Base-by-base conservation (phyloP, 225 moss, liverwort and hornwort species). In the Asterella californica region DNA sequence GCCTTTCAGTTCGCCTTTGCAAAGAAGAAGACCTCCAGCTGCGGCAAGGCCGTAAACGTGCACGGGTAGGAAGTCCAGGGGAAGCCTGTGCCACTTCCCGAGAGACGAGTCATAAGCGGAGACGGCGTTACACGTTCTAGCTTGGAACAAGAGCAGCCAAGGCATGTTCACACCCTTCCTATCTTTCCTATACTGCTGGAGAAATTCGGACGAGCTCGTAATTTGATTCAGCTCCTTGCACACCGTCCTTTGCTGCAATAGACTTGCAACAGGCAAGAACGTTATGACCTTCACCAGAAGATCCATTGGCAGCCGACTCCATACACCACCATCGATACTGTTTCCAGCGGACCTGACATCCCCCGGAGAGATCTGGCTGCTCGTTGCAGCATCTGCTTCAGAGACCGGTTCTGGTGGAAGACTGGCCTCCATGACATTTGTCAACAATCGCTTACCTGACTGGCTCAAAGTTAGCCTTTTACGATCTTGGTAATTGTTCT, bases 121-220 rank as follows among this genome's bases (percentile, higher is more conserved):
- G 17, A 77, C 71, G n/a, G 36, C 72, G 27, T 81, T 68, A 30
- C 76, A 81, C 6, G 77, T 29, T 32, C 53, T 73, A 21, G 72
- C 66, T 63, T 72, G 77, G 49, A 81, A 78, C 81, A 85, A 72
- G 10, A 85, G 77, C 72, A 85, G 74, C 77, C 81, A 81, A 11
- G 81, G 78, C 64, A 42, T 25, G 34, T 77, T 47, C 32, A 36
- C 55, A 6, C 62, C 15, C 15, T 37, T 60, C 34, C 77, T 37
- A 19, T 55, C 38, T 27, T 81, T 61, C 15, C 77, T 77, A 54
- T 76, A 81, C 12, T 74, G 27, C 6, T 81, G 17, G 17, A 79
- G 63, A 68, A 85, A 85, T 33, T 62, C 46, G n/a, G 27, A n/a
- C 25, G 77, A 77, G 34, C 38, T 74, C 25, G 74, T 61, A 15